These are phyloP conservation scores for Nakaseomyces glabratus DNA, from an alignment of 1,139 yeast species.

Conservation along the genomic window DNA sequence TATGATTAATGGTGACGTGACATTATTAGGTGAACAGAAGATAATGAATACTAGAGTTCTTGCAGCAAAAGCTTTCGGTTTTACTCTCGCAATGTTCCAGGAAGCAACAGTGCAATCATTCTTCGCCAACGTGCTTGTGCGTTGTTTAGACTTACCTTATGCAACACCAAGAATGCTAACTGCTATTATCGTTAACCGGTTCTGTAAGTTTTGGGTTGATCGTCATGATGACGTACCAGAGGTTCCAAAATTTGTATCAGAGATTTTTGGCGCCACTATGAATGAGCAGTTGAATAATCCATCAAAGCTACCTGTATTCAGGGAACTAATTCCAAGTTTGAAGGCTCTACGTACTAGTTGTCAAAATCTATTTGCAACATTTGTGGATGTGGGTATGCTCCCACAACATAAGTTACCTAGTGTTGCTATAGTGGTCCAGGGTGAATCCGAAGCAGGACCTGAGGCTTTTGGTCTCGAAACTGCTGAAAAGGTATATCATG, in stretches of 20 bases:
- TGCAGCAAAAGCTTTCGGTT: slow-evolving; percentile 72
- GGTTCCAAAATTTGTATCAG: slow-evolving; percentile 26
- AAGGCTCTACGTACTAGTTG: slow-evolving; percentile 84
- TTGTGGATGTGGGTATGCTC: slow-evolving; percentile 66
- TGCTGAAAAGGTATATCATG: slow-evolving; percentile 63
- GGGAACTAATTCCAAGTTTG: slow-evolving; percentile 81
- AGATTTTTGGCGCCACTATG: slow-evolving; percentile 33
- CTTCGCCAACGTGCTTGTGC: slow-evolving; percentile 29
- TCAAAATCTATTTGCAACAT: slow-evolving; percentile 68
- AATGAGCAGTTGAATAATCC: slow-evolving; percentile 40
- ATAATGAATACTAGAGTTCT: slow-evolving; percentile 68
- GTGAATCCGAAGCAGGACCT: slow-evolving; percentile 91
- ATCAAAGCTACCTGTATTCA: slow-evolving; percentile 45
- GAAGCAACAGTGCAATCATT: slow-evolving; percentile 37
- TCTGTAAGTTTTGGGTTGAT: slow-evolving; percentile 38
- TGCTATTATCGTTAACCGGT: slow-evolving; percentile 66
- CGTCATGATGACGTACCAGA: slow-evolving; percentile 11
- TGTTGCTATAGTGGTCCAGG: slow-evolving; percentile 82
- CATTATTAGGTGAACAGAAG: slow-evolving; percentile 68
- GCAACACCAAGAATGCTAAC: slow-evolving; percentile 74
- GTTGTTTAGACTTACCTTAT: slow-evolving; percentile 40
- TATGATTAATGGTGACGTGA: slow-evolving; percentile 82
- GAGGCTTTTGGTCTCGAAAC: slow-evolving; percentile 77
- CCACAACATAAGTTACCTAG: slow-evolving; percentile 72
- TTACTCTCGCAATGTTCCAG: slow-evolving; percentile 49